Evolutionary conservation across 1,284 basidiomycete genomes (phyloP).

Genomic region (Xerocomus minutiporus): DNA sequence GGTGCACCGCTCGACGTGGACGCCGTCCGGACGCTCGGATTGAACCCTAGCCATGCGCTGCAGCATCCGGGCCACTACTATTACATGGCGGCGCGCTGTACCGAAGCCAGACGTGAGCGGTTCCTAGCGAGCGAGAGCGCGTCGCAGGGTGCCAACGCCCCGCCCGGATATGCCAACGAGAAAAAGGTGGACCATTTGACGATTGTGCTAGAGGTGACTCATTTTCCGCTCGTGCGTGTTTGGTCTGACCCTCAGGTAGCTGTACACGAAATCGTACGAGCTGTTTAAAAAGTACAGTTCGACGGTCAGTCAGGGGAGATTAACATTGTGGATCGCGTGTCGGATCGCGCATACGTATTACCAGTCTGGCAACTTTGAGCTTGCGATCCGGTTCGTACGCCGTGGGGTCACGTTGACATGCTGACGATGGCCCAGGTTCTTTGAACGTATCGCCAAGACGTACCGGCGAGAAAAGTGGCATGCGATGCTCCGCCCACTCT

Average conservation of each 20-base stretch:
- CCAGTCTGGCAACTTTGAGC: constrained; percentile 71
- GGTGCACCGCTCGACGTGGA: constrained; percentile 43
- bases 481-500: constrained; percentile 63
- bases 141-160: constrained; percentile 29
- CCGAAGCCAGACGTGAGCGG: constrained; percentile 65
- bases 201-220: constrained; percentile 60
- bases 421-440: constrained; percentile 55
- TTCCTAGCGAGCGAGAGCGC: constrained; percentile 54
- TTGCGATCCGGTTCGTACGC: constrained; percentile 65
- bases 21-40: constrained; percentile 49
- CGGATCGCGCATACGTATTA: constrained; percentile 83
- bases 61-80: constrained; percentile 92
- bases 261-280: constrained; percentile 89
- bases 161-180: constrained; percentile 76
- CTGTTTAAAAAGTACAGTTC: constrained; percentile 74
- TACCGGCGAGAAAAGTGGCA: constrained; percentile 82
- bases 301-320: constrained; percentile 52
- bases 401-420: background rate
- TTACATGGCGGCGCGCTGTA: constrained; percentile 81
- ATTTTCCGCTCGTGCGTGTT: background rate
- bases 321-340: constrained; percentile 82
- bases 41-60: constrained; percentile 69
- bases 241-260: constrained; percentile 39
- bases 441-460: constrained; percentile 80
- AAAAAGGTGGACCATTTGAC: constrained; percentile 84